Evolutionary conservation across 2,329 filamentous ascomycete species (phyloP), one percentile per base, ranked within the genome.

Genomic region (Aspergillus fijiensis): DNA sequence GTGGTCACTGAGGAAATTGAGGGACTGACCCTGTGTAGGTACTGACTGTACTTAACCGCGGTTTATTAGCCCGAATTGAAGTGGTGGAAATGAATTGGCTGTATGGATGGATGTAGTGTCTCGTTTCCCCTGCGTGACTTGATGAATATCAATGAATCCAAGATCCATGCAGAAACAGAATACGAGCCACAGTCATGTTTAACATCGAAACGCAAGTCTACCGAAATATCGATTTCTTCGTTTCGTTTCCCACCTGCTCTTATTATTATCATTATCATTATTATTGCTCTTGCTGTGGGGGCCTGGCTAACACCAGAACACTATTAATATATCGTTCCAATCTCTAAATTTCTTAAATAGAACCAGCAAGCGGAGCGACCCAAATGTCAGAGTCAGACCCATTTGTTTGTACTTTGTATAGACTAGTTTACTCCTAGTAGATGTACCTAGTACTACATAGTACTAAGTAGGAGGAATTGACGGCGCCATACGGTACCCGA

Each of bases 51-150:
- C 33, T 35, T 35, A 35, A 35, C 33, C 33, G 33, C 33, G 33
- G 33, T 35, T 16, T 35, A 35, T 35, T 35, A 35, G 33, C 33
- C 33, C 33, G 33, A 35, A 35, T 35, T 5, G 33, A 35, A 35
- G 39, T 45, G 39, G 39, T 45, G n/a, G n/a, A 19, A 29, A 48
- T 31, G n/a, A n/a, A 47, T 23, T 31, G n/a, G 45, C 25, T 55
- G 53, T 25, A 48, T 54, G 23, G 23, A 23, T 23, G 23, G 23
- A 42, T 39, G 23, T 52, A 14, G 33, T 16, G 35, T 42, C 29
- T 55, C 12, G n/a, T 47, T 49, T 55, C 53, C 53, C 53, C 53
- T 55, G 53, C 53, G 53, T 55, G 49, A 49, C 42, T 35, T 31
- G 23, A 49, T 55, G 53, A 45, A 55, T 21, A 53, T 29, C 27